Percentiles rank a stretch among this genome's conserved stretches.
phyloP scores from a whole-genome alignment of 2,329 filamentous ascomycete genomes.

The Tympanopsis confertula region DNA sequence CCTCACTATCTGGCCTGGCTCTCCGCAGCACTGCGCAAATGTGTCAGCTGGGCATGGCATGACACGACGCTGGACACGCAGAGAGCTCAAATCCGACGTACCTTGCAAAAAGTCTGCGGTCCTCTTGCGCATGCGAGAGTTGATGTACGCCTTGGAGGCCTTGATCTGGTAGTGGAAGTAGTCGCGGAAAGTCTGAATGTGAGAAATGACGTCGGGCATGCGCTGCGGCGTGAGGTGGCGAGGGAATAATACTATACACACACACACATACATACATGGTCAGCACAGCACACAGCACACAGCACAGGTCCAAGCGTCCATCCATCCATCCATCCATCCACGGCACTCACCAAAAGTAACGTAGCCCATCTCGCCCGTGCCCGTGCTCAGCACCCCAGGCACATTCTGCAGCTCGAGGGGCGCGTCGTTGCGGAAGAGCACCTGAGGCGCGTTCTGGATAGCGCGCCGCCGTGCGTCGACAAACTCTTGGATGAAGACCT shows the following conservation, averaged over 20 bases:
- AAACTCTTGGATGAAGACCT: conserved; percentile 97
- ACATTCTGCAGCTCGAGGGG: conserved; percentile 83
- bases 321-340: conserved; percentile 6
- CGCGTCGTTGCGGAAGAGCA: conserved; percentile 88
- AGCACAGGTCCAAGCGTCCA: conserved; percentile 3
- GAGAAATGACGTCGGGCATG: conserved; percentile 89
- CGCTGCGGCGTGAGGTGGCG: conserved; percentile 82
- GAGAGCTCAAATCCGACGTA: conserved; percentile 26
- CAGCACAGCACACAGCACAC: conserved; percentile 3
- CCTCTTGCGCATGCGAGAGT: conserved; percentile 92
- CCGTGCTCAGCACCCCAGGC: conserved; percentile 65
- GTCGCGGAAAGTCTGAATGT: conserved; percentile 98
- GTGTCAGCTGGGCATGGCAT: conserved; percentile 17
- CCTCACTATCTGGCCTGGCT: conserved; percentile 87
- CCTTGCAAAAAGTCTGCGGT: conserved; percentile 97
- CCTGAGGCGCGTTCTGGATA: conserved; percentile 96
- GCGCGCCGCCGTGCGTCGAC: conserved; percentile 88
- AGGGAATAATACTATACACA: conserved; percentile 72
- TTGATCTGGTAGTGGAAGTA: conserved; percentile 99
- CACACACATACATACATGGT: conserved; percentile 6
- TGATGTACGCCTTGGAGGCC: conserved; percentile 97
- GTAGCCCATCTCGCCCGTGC: conserved; percentile 83
- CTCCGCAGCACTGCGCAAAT: conserved; percentile 66
- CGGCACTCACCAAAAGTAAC: conserved; percentile 79
- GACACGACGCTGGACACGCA: conserved; percentile 1